Base-by-base conservation (phyloP, 768 basidiomycete species). In the Daedaleopsis nitida region DNA sequence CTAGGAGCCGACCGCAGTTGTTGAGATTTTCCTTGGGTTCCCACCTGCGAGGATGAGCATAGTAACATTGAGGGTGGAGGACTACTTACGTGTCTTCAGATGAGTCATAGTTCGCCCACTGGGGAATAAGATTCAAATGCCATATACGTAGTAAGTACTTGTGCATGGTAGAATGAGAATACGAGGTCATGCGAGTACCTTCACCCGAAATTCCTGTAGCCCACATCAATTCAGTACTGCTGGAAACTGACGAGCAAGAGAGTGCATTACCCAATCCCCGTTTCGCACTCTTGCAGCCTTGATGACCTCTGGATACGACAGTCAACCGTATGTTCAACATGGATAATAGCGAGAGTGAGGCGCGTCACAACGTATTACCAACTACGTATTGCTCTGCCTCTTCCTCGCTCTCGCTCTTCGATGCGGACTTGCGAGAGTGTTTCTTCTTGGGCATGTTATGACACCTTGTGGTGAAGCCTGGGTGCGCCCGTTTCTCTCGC, bases 31-130 rank as follows among this genome's bases (percentile, higher is more conserved):
- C 73, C 53, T 78, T 73, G 12, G 89, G 89, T 60, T 91, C 89
- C 89, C 89, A 91, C 66, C 89, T 91, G 58, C 24, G n/a, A 19
- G 64, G 32, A 42, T n/a, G 7, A 35, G 55, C 45, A n/a, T 17
- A 19, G 55, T 19, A 23, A 16, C 16, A 17, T 4, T 10, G 24
- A 21, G 9, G 23, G 10, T 1, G 27, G 2, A 32, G 16, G 6
- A n/a, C 56, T 35, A 43, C 76, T 34, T 64, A 86, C 89, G 79
- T 88, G 63, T 89, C 81, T 1, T 79, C 76, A 34, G 79, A 79
- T 0, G 82, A 82, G 53, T 70, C 74, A 68, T 89, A 91, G 10
- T 81, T 82, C 12, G 79, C 84, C 89, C 89, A 91, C 89, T 91
- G 57, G n/a, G n/a, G n/a, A n/a, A n/a, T n/a, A n/a, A n/a, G n/a